Evolutionary conservation across 2,329 filamentous ascomycete species (phyloP), one percentile per base, ranked within the genome.

Genomic region (Aspergillus pseudoterreus): DNA sequence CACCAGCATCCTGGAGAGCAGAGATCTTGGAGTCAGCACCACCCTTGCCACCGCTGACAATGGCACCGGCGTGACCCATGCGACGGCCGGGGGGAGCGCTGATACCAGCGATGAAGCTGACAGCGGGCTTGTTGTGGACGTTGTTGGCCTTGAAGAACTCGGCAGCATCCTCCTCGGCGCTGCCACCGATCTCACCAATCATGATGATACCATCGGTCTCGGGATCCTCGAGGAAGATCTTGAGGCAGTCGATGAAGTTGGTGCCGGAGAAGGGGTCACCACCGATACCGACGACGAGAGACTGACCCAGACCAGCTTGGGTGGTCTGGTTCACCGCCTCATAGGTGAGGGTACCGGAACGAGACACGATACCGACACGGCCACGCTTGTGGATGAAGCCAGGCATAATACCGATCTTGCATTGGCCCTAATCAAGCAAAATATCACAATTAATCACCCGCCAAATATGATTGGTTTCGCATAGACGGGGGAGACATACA

Each of bases 311-410:
- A 58, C 94, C 94, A 65, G 91, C 87, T 81, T 94, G 89, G 62
- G 94, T 97, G 69, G 94, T 99, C 80, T 99, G 94, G 84, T 97
- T 97, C 78, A 99, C 94, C 71, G 94, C 94, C 81, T 99, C 94
- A 81, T 99, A 99, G 70, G 94, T 99, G 59, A 99, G 86, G 63
- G 94, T 99, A 69, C 94, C 94, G 70, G 94, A 97, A 67, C 94
- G 89, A 66, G 92, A 96, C 76, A 99, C 94, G 75, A 99, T 97
- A 71, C 94, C 94, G 71, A 99, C 92, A 74, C 94, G 92, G 67
- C 94, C 94, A 76, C 92, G 90, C 85, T 97, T 97, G 86, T 99
- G 94, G 80, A 99, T 97, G 83, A 97, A 96, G 68, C 94, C 94
- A 60, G 94, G 90, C 94, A 99, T 97, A 80, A 99, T 99, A 72